phyloP scores from a whole-genome alignment of 148 eudicot genomes.

The Persicaria maculosa region DNA sequence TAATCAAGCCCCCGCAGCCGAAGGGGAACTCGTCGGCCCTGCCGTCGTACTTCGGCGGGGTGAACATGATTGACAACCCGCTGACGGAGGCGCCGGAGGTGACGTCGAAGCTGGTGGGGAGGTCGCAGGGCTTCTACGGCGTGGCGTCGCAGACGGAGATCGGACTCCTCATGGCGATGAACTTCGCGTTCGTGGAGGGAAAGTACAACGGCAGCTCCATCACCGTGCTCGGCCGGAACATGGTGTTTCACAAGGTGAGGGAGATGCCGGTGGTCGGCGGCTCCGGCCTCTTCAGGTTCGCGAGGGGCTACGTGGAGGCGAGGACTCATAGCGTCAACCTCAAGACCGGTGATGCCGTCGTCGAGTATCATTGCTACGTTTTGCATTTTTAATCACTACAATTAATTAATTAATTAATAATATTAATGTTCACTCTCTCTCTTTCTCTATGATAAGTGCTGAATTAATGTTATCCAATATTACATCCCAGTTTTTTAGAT shows the following conservation, averaged over 20 bases:
- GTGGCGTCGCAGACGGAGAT: conserved; percentile 26
- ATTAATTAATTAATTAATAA: too few relatives aligned
- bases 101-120: conserved; percentile 23
- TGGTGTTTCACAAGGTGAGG: conserved; percentile 20
- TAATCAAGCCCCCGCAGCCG: conserved; percentile 19
- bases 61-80: conserved; percentile 29
- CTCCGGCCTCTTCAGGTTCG: conserved; percentile 30
- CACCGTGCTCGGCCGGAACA: conserved; percentile 28
- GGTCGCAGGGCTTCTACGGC: conserved; percentile 35
- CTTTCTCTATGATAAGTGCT: too few relatives aligned
- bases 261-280: conserved; percentile 34
- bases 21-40: conserved; percentile 15
- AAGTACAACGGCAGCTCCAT: conserved; percentile 33
- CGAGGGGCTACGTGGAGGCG: conserved; percentile 27
- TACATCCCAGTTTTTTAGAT: too few relatives aligned
- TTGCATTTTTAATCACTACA: conserved; percentile 20
- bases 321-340: conserved; percentile 18
- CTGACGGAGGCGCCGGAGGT: conserved; percentile 20
- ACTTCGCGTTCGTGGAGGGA: conserved; percentile 26
- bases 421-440: too few relatives aligned
- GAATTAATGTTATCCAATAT: too few relatives aligned
- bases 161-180: conserved; percentile 31
- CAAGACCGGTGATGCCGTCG: conserved; percentile 27
- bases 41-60: conserved; percentile 27
- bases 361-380: conserved; percentile 26